Evolutionary conservation across 1,139 yeast genomes (phyloP), one percentile per base, ranked within the genome.

Genomic region (Geotrichum aggregatum): DNA sequence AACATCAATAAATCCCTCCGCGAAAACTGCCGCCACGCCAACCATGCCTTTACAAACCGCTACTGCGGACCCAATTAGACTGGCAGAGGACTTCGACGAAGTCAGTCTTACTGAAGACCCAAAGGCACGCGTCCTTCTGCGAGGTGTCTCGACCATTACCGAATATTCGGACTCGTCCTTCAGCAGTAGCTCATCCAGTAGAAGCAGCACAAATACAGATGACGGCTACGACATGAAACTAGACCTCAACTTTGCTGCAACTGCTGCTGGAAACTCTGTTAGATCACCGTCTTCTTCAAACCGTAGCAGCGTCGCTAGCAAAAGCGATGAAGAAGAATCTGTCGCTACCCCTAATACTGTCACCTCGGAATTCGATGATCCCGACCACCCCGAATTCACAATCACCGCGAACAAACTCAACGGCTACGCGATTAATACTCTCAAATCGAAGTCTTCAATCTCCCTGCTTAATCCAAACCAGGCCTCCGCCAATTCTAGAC

Each of bases 61-160:
- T 28, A 14, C 18, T 36, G 39, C 34, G 24, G 39, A 34, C 11
- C 41, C 41, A 22, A 21, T 34, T 16, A 35, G 24, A 6, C 41
- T 60, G 44, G 57, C 55, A 1, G 63, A 57, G 36, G 66, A 63
- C 50, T 63, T 63, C 54, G 66, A 63, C 47, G 66, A 63, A 44
- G 61, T 63, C 44, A 58, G 62, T 8, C 56, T 63, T 44, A 53
- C 43, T 18, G 50, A 48, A 34, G 31, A 36, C 18, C 8, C 40
- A 11, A 31, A 47, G 21, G 19, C 28, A 16, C 34, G 39, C 8
- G 14, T 30, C 21, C 16, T 22, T 13, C 3, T 30, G 47, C 50
- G 22, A 16, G 33, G 31, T 40, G 57, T 21, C 58, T 58, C 52
- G 7, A 41, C 58, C 16, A 50, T 55, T 21, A 47, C 54, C 2